phyloP scores from a whole-genome alignment of 2,329 filamentous ascomycete species.

The Hypoxylon sp. region DNA sequence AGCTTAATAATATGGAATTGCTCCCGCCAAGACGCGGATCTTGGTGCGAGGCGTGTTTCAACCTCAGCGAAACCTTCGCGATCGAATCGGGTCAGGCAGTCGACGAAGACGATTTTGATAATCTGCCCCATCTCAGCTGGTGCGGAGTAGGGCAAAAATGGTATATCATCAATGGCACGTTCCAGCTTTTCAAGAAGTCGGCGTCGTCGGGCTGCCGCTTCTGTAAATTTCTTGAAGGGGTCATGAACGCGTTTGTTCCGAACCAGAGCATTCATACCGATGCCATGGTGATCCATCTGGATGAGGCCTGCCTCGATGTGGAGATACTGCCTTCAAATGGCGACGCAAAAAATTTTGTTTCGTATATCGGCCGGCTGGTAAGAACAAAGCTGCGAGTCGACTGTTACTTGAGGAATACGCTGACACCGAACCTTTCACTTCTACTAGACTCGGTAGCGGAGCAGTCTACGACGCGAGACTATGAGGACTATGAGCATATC shows the following conservation, averaged over 20 bases:
- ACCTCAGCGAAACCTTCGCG: slow-evolving; percentile 5
- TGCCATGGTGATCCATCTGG: slow-evolving; percentile 2
- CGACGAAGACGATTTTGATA: not conserved
- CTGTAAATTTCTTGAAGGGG: slow-evolving; percentile 13
- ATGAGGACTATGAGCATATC: slow-evolving; percentile 8
- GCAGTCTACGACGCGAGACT: not conserved
- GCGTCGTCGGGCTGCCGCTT: slow-evolving; percentile 7
- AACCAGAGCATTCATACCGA: not conserved
- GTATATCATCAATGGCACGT: slow-evolving; percentile 2
- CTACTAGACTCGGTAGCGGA: slow-evolving; percentile 7
- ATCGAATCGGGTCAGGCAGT: not conserved
- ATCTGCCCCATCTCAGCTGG: not conserved
- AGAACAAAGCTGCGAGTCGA: not conserved
- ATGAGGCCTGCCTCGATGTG: not conserved
- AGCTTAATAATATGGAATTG: no score
- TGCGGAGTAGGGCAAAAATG: not conserved
- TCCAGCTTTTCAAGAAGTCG: slow-evolving; percentile 7
- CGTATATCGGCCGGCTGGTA: slow-evolving; percentile 18
- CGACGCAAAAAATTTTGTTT: not conserved
- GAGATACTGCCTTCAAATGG: not conserved
- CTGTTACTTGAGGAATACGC: not conserved
- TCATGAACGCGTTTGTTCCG: slow-evolving; percentile 7
- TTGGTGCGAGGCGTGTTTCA: slow-evolving; percentile 14
- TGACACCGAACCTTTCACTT: slow-evolving; percentile 1
- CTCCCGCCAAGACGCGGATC: not conserved